These are phyloP conservation scores for Aphanomyces invadans DNA, from an alignment of 352 stramenopile genomes.

Conservation along the genomic window DNA sequence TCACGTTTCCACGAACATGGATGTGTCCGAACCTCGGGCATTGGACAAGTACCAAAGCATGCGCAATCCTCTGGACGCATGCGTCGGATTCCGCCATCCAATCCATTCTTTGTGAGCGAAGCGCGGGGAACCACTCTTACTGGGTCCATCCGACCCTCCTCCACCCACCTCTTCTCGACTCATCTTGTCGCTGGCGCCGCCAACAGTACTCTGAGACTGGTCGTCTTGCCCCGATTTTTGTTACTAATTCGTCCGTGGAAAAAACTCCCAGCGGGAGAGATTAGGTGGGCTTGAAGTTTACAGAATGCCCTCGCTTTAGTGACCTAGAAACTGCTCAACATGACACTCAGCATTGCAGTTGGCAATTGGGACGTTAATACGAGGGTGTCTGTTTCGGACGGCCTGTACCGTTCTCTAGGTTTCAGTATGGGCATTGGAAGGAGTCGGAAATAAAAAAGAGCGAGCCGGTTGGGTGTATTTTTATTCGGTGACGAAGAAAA, in stretches of 20 bases:
- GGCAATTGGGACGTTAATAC: background rate
- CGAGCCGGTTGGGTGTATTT: background rate
- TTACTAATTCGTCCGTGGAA: background rate
- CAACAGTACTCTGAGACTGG: background rate
- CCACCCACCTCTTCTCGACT: background rate
- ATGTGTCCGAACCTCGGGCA: too few relatives aligned
- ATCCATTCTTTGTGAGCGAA: too few relatives aligned
- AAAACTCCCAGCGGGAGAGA: background rate
- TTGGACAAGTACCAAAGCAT: background rate
- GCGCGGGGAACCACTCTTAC: too few relatives aligned
- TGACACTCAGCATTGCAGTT: too few relatives aligned
- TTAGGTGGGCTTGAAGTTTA: background rate
- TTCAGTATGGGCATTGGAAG: constrained; percentile 1
- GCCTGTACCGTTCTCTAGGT: constrained; percentile 1
- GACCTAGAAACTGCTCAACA: too few relatives aligned
- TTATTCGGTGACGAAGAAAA: constrained; percentile 2
- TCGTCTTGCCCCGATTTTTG: background rate
- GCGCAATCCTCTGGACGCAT: background rate
- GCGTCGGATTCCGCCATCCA: background rate
- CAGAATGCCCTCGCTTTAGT: background rate
- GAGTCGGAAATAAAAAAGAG: constrained; percentile 13
- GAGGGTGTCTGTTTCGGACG: background rate
- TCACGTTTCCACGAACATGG: background rate
- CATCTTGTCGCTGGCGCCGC: background rate
- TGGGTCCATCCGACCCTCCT: background rate